A percentile compares a stretch with the other conserved stretches of the same genome.
phyloP scores from a whole-genome alignment of 148 eudicot species.

The Agrostemma githago region DNA sequence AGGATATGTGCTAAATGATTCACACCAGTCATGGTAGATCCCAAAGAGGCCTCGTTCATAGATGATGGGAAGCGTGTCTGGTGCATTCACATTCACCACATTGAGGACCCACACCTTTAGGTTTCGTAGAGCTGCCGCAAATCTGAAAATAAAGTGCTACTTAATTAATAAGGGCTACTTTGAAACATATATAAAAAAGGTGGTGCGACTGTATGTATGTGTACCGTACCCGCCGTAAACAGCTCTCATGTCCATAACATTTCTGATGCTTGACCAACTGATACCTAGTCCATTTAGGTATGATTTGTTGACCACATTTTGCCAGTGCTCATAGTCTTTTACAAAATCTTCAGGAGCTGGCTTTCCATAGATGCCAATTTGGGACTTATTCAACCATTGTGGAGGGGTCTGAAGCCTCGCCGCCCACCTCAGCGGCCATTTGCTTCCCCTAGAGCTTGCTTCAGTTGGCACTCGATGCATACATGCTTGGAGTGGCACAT shows the following conservation, averaged over 20 bases:
- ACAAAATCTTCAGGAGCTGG: constrained; percentile 79
- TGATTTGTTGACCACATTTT: constrained; percentile 45
- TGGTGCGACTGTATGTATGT: not conserved
- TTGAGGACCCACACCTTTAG: constrained; percentile 74
- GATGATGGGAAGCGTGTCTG: constrained; percentile 86
- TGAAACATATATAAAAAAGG: not conserved
- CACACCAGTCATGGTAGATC: constrained; percentile 95
- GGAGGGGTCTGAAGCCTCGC: constrained; percentile 48
- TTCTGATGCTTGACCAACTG: constrained; percentile 69
- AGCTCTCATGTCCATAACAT: constrained; percentile 91
- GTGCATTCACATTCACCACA: constrained; percentile 71
- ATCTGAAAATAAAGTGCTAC: constrained; percentile 37
- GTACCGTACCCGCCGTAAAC: constrained; percentile 95
- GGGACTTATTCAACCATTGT: constrained; percentile 67
- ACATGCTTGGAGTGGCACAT: constrained; percentile 72
- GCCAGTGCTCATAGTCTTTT: constrained; percentile 76
- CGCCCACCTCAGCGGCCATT: constrained; percentile 79
- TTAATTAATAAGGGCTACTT: not conserved
- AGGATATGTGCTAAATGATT: constrained; percentile 90
- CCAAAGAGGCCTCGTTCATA: constrained; percentile 87
- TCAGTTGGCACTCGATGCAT: constrained; percentile 60
- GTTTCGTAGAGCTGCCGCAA: constrained; percentile 84
- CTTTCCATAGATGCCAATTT: constrained; percentile 84
- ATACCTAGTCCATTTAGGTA: constrained; percentile 66
- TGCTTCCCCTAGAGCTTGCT: constrained; percentile 54